A percentile compares a stretch with the other conserved stretches of the same genome.
Evolutionary conservation across 352 stramenopile genomes (phyloP).

Genomic region (Phytophthora europaea): DNA sequence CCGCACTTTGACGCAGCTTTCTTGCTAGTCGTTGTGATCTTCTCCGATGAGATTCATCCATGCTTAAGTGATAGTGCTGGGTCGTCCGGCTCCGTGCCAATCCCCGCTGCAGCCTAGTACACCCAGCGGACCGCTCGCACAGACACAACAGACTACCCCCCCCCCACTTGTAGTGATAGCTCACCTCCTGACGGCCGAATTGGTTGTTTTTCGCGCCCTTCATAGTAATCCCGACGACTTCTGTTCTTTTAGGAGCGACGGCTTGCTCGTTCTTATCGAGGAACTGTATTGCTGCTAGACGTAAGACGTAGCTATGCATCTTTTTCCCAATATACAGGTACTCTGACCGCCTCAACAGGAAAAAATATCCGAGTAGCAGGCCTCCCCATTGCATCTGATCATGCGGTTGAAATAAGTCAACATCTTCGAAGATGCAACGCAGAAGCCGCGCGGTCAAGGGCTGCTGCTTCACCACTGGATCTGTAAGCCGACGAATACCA

Average conservation of each 20-base stretch:
- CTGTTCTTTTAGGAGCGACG: not conserved
- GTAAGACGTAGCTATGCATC: conserved; percentile 21
- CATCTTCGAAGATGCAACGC: not conserved
- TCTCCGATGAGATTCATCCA: not conserved
- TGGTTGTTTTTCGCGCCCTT: not conserved
- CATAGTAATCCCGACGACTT: not conserved
- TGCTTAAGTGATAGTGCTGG: not conserved
- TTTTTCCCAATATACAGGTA: conserved; percentile 24
- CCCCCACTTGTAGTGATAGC: not conserved
- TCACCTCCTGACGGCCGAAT: not conserved
- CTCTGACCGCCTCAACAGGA: conserved; percentile 18
- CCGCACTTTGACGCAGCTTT: not conserved
- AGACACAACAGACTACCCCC: not conserved
- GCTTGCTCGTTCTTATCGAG: not conserved
- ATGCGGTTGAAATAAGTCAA: not conserved
- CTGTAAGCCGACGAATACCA: conserved; percentile 17
- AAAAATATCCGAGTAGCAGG: conserved; percentile 28
- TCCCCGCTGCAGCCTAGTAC: not conserved
- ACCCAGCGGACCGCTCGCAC: not conserved
- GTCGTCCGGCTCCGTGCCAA: not conserved
- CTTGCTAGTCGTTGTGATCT: not conserved
- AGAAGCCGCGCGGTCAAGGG: conserved; percentile 12
- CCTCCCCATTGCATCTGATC: conserved; percentile 24
- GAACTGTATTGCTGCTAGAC: conserved; percentile 9
- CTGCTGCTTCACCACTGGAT: conserved; percentile 20